Conservation (phyloP, 148 eudicot genomes). For the Chenopodium formosanum region DNA sequence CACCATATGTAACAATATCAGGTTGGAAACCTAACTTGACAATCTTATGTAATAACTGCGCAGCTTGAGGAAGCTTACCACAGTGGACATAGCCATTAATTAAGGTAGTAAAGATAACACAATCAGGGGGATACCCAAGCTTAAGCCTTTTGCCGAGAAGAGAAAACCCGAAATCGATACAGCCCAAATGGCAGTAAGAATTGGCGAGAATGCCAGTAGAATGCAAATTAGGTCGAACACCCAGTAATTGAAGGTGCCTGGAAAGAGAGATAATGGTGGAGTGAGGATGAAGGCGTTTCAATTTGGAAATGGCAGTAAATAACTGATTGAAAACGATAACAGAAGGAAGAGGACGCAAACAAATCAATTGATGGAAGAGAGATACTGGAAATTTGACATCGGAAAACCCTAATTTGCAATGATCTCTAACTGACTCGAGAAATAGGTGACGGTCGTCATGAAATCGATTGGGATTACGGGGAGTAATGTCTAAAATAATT, state of each 20-base stretch:
- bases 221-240: conserved; percentile 4
- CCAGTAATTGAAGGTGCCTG: not conserved
- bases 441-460: not conserved
- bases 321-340: not conserved
- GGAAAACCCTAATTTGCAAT: conserved; percentile 16
- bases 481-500: too few species aligned
- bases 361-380: not conserved
- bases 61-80: too few species aligned
- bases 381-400: not conserved
- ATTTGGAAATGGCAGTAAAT: conserved; percentile 8
- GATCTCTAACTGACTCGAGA: not conserved
- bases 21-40: too few species aligned
- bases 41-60: too few species aligned
- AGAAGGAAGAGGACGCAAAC: not conserved
- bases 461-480: too few species aligned
- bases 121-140: conserved; percentile 12
- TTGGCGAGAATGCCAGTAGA: conserved; percentile 4
- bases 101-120: not conserved
- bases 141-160: conserved; percentile 10
- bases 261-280: conserved; percentile 9
- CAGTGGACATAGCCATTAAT: not conserved
- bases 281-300: not conserved
- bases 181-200: conserved; percentile 16
- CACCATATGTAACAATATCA: too few species aligned
- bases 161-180: conserved; percentile 5